phyloP scores from a whole-genome alignment of 768 basidiomycete species.

The Leccinum rimulosum region DNA sequence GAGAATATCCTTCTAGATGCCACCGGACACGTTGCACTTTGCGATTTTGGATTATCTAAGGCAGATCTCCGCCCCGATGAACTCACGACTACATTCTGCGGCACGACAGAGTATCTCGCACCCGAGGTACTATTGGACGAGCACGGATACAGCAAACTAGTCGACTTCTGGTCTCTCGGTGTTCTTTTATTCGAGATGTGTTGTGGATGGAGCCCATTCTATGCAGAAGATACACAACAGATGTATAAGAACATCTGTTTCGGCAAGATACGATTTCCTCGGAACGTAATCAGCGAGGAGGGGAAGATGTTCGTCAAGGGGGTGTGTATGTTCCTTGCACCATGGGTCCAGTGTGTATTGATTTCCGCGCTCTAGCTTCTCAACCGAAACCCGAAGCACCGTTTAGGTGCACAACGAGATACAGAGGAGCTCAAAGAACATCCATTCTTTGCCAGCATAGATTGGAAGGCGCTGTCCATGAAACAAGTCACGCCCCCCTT shows the following conservation, averaged over 20 bases:
- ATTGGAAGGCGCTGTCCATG: conserved; percentile 83
- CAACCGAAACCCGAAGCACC: conserved; percentile 97
- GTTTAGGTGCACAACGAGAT: conserved; percentile 87
- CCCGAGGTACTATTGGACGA: conserved; percentile 99
- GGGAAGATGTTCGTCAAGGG: conserved; percentile 99
- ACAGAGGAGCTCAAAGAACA: conserved; percentile 95
- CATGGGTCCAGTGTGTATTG: conserved; percentile 13
- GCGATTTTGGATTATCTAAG: conserved; percentile 98
- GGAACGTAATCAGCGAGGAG: conserved; percentile 94
- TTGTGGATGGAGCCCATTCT: conserved; percentile 99
- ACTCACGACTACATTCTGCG: conserved; percentile 98
- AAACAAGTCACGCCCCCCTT: conserved; percentile 96
- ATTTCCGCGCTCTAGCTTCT: conserved; percentile 61
- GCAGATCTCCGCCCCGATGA: conserved; percentile 91
- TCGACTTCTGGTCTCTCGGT: conserved; percentile 97
- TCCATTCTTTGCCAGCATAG: conserved; percentile 87
- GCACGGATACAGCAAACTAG: conserved; percentile 96
- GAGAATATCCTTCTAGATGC: conserved; percentile 99
- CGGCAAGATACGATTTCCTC: conserved; percentile 97
- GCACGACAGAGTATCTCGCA: conserved; percentile 97
- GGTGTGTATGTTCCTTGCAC: conserved; percentile 49
- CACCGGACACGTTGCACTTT: conserved; percentile 96
- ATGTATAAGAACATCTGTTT: conserved; percentile 99
- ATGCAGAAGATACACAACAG: conserved; percentile 98
- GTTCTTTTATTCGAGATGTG: conserved; percentile 99